phyloP scores from a whole-genome alignment of 257 asterid species.

The Solanum stenotomum region DNA sequence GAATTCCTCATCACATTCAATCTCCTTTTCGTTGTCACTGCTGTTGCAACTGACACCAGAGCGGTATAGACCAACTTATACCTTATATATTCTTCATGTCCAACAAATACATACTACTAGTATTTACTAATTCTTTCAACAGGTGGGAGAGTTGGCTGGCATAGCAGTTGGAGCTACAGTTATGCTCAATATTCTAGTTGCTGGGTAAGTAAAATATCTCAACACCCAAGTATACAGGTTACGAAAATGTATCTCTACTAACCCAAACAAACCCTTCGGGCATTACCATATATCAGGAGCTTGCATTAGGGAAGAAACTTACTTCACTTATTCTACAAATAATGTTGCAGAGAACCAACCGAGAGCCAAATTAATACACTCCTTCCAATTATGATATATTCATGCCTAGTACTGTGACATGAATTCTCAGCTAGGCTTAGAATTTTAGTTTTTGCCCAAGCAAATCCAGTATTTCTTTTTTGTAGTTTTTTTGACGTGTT shows the following conservation, averaged over 20 bases:
- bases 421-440: not conserved
- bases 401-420: not conserved
- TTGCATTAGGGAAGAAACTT: not conserved
- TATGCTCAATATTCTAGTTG: conserved; percentile 78
- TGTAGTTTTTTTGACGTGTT: not conserved
- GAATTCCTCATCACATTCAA: conserved; percentile 80
- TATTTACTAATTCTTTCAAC: not conserved
- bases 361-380: not conserved
- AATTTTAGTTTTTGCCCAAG: not conserved
- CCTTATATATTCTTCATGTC: not conserved
- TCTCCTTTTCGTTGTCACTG: conserved; percentile 79
- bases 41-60: conserved; percentile 88
- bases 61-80: conserved; percentile 36
- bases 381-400: not conserved
- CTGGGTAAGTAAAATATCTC: conserved; percentile 47
- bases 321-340: not conserved
- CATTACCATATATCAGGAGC: not conserved
- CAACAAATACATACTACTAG: not conserved
- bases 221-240: not conserved
- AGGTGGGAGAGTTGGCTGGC: conserved; percentile 60
- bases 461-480: not conserved
- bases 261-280: not conserved
- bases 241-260: not conserved
- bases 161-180: conserved; percentile 91
- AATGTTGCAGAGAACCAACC: not conserved